Percentiles rank a stretch among this genome's conserved stretches.
Evolutionary conservation across 352 stramenopile genomes (phyloP).

Genomic region (Aphanomyces cochlioides): DNA sequence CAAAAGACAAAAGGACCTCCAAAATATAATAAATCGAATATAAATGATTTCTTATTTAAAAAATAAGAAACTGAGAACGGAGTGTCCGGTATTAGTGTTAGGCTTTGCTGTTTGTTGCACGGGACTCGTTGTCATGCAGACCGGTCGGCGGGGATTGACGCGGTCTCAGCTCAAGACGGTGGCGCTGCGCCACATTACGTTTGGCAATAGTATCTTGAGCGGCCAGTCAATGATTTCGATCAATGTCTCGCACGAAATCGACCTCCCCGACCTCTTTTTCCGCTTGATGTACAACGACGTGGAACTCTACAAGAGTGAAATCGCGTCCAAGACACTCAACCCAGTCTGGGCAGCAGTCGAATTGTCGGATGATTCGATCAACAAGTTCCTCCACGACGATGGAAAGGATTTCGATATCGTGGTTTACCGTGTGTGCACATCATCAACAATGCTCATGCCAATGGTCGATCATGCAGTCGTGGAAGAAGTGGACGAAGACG

Average conservation of each 20-base stretch:
- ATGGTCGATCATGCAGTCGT: slow-evolving; percentile 10
- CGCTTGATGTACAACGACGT: slow-evolving; percentile 4
- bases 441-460: background rate
- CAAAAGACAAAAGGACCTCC: no score
- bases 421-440: slow-evolving; percentile 20
- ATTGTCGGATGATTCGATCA: slow-evolving; percentile 7
- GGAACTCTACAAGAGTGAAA: slow-evolving; percentile 27
- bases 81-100: no score
- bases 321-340: slow-evolving; percentile 26
- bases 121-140: background rate
- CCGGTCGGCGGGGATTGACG: background rate
- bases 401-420: slow-evolving; percentile 18
- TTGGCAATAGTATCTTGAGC: background rate
- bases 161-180: slow-evolving; percentile 13
- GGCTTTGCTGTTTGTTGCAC: no score
- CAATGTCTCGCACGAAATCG: slow-evolving; percentile 1
- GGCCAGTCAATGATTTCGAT: background rate
- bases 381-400: slow-evolving; percentile 18
- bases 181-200: slow-evolving; percentile 4
- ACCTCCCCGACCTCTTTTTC: slow-evolving; percentile 26
- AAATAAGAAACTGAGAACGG: no score
- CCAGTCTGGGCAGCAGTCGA: slow-evolving; percentile 25
- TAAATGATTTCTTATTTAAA: no score
- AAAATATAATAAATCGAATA: no score
- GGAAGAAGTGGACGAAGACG: slow-evolving; percentile 19